phyloP scores from a whole-genome alignment of 768 basidiomycete genomes.

The Rubroboletus satanas region DNA sequence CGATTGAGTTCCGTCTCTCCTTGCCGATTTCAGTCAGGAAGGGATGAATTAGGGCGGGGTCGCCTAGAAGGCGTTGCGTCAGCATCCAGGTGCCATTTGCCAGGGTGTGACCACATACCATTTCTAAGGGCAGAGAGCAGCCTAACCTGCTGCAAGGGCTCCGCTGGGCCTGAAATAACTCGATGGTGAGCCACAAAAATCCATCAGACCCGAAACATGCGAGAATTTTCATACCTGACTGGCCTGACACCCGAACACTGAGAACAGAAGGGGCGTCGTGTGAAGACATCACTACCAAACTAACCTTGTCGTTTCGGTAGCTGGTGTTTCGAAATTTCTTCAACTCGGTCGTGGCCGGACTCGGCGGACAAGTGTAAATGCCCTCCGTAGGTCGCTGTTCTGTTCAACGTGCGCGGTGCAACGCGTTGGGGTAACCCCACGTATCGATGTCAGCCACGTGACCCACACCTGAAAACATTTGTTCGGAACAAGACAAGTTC shows the following conservation, averaged over 20 bases:
- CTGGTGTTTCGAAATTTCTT: neutral
- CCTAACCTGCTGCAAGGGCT: conserved; percentile 61
- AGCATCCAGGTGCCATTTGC: neutral
- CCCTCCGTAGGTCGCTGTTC: neutral
- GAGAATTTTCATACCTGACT: conserved; percentile 10
- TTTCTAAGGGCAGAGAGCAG: conserved; percentile 58
- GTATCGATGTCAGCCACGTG: conserved; percentile 11
- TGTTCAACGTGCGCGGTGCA: conserved; percentile 9
- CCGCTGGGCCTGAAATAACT: conserved; percentile 21
- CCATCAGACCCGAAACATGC: neutral
- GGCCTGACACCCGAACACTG: conserved; percentile 20
- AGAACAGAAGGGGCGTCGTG: conserved; percentile 14
- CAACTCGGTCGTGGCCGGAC: neutral
- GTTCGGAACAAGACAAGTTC: neutral
- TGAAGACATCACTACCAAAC: conserved; percentile 18
- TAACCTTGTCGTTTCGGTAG: neutral
- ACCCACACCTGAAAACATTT: neutral
- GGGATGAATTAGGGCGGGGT: conserved; percentile 75
- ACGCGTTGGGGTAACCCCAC: neutral
- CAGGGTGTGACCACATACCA: conserved; percentile 37
- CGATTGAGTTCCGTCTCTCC: conserved; percentile 50
- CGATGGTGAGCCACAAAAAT: conserved; percentile 4
- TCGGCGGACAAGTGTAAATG: neutral
- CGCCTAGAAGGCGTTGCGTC: conserved; percentile 42
- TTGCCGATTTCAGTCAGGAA: conserved; percentile 74